These are phyloP conservation scores for Malus fusca DNA, from an alignment of 306 rosid species.

Conservation along the genomic window DNA sequence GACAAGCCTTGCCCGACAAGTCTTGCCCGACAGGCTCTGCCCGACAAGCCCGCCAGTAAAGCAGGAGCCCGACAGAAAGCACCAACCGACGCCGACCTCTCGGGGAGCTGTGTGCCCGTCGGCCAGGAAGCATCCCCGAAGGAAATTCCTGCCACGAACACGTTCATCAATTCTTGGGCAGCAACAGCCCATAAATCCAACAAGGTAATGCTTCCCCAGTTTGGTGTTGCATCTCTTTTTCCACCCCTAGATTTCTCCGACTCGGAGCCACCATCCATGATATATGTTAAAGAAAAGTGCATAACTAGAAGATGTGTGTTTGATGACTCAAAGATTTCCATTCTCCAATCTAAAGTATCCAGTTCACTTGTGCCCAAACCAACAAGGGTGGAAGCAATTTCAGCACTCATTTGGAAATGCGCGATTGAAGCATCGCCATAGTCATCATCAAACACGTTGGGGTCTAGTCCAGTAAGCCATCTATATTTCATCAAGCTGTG, in stretches of 20 bases:
- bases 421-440: slow-evolving; percentile 9
- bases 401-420: slow-evolving; percentile 30
- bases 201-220: background rate
- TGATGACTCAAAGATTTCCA: slow-evolving; percentile 16
- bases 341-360: slow-evolving; percentile 24
- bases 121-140: too few relatives aligned
- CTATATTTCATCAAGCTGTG: slow-evolving; percentile 21
- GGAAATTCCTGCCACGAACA: too few relatives aligned
- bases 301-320: slow-evolving; percentile 21
- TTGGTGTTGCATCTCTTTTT: background rate
- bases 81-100: too few relatives aligned
- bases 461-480: background rate
- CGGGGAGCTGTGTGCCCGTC: too few relatives aligned
- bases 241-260: background rate
- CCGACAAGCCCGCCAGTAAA: too few relatives aligned
- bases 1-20: too few relatives aligned
- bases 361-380: slow-evolving; percentile 9
- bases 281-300: background rate
- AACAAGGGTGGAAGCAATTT: slow-evolving; percentile 32
- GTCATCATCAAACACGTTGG: background rate
- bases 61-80: too few relatives aligned
- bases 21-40: too few relatives aligned
- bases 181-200: background rate
- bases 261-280: background rate
- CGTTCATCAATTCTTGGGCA: background rate